Base-by-base conservation (phyloP, 2,329 filamentous ascomycete genomes). In the Pestalotiopsis sp. region DNA sequence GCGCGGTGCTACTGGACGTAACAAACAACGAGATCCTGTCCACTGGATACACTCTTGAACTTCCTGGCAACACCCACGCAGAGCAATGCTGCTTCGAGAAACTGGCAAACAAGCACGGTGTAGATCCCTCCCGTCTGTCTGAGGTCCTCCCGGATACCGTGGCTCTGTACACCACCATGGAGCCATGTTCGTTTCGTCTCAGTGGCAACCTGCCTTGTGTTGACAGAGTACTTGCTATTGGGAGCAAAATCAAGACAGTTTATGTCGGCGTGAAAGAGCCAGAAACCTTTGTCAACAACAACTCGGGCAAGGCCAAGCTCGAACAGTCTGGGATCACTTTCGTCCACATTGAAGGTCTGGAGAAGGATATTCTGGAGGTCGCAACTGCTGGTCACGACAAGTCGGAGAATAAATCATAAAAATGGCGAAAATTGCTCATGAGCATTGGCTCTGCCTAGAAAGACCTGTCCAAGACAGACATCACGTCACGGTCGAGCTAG, bases 61-160 rank as follows among this genome's bases (percentile, higher is more conserved):
- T 95, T 4, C 86, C 90, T 0, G 96, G 95, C 57, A 99, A 99
- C 82, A 98, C 96, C 0, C 96, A 99, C 77, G 96, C 96, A 3
- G 96, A 99, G 78, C 94, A 99, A 82, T 95, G 92, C 80, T 97
- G 94, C 77, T 87, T 99, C 68, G 81, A 91, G 63, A 98, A 99
- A 79, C 86, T 91, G 14, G 84, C 88, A 1, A 75, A 82, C 62
- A 74, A 83, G 71, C 78, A 87, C 67, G 76, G 77, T 2, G 81
- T 86, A 0, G 69, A 84, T 0, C 90, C 92, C 72, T 87, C 88
- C 66, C 77, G 81, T 0, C 84, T 94, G 4, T 80, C 80, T 14
- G 76, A 82, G 20, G 80, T 84, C 14, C 75, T 92, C 7, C 85
- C 88, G 0, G 80, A 85, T 41, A 81, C 87, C 0, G 82, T 87